Percentiles rank a stretch among this genome's conserved stretches.
phyloP scores from a whole-genome alignment of 2,329 filamentous ascomycete species.

The Cladobotryum mycophilum region DNA sequence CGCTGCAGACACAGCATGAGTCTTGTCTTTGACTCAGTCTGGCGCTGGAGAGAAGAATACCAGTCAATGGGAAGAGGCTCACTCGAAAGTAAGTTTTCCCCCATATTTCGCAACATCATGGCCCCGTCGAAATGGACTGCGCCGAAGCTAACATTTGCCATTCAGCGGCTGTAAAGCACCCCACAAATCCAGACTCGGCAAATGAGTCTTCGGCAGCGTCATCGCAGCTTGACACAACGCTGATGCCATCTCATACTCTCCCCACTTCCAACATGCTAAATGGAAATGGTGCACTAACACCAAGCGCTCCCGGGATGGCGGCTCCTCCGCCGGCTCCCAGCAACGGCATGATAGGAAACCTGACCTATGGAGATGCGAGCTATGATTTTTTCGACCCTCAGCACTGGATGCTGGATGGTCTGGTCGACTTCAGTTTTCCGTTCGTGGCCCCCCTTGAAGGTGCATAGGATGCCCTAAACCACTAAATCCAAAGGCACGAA shows the following conservation, averaged over 20 bases:
- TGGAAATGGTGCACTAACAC: conserved; percentile 47
- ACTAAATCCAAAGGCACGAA: neutral
- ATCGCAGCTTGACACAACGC: conserved; percentile 56
- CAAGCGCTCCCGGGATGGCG: conserved; percentile 41
- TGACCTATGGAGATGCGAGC: conserved; percentile 59
- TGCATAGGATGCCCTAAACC: conserved; percentile 27
- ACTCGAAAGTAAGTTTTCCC: conserved; percentile 57
- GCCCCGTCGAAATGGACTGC: neutral
- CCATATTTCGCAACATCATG: conserved; percentile 21
- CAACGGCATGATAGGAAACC: conserved; percentile 42
- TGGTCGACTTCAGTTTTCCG: conserved; percentile 72
- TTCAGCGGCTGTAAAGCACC: conserved; percentile 66
- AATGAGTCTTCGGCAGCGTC: conserved; percentile 67
- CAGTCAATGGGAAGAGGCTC: conserved; percentile 63
- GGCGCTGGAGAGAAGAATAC: conserved; percentile 78
- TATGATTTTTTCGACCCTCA: conserved; percentile 90
- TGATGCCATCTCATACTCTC: conserved; percentile 37
- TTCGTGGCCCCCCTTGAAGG: conserved; percentile 52
- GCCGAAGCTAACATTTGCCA: conserved; percentile 21
- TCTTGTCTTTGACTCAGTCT: conserved; percentile 76
- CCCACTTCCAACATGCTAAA: conserved; percentile 41
- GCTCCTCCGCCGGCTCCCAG: conserved; percentile 30
- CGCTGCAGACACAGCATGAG: conserved; percentile 80
- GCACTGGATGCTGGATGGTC: conserved; percentile 87
- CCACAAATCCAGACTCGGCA: conserved; percentile 76